A percentile compares a stretch with the other conserved stretches of the same genome.
Evolutionary conservation across 1,284 basidiomycete species (phyloP).

Genomic region (Volvariella surrecta): DNA sequence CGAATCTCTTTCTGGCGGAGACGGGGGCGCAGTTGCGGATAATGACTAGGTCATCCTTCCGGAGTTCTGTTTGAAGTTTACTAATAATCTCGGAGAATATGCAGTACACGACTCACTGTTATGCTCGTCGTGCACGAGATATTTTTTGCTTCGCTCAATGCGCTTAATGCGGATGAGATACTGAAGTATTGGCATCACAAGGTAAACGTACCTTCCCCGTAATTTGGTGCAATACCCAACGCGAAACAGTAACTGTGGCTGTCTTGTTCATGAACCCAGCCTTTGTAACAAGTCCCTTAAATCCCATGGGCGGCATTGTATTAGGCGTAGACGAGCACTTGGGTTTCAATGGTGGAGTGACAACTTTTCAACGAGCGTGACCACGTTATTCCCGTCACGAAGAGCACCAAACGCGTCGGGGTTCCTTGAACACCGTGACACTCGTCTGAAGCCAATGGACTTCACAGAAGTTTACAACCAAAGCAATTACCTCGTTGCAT

Average conservation of each 20-base stretch:
- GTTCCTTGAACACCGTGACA: no score
- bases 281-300: conserved; percentile 67
- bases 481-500: conserved; percentile 52
- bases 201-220: conserved; percentile 59
- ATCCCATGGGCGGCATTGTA: conserved; percentile 67
- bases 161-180: conserved; percentile 29
- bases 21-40: conserved; percentile 75
- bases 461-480: conserved; percentile 79
- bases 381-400: not conserved
- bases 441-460: conserved; percentile 54
- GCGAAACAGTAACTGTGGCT: conserved; percentile 69
- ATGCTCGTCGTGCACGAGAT: conserved; percentile 61
- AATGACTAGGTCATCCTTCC: conserved; percentile 56
- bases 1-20: conserved; percentile 70
- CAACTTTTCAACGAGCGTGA: no score
- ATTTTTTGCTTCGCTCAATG: conserved; percentile 67
- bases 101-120: conserved; percentile 38
- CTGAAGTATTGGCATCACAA: not conserved
- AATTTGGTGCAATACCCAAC: conserved; percentile 55
- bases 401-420: not conserved
- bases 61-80: conserved; percentile 37
- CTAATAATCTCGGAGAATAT: not conserved
- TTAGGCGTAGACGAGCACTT: not conserved
- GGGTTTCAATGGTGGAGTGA: no score
- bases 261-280: conserved; percentile 77